phyloP scores from a whole-genome alignment of 345 rosid genomes.

The Eucalyptus pauciflora region DNA sequence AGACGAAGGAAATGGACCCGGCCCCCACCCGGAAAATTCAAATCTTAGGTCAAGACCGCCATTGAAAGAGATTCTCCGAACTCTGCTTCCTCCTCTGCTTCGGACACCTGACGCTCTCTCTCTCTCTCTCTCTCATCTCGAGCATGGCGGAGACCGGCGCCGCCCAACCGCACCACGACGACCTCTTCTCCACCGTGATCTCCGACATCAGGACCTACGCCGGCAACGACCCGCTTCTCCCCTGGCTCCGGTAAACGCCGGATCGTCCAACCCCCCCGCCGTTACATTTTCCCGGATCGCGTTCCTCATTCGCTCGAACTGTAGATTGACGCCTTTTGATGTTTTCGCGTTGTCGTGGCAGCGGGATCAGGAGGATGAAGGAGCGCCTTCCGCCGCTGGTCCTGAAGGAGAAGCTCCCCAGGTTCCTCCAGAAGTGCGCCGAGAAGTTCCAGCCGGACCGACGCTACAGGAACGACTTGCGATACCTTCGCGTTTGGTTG shows the following conservation, averaged over 20 bases:
- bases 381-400: slow-evolving; percentile 38
- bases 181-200: slow-evolving; percentile 52
- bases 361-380: slow-evolving; percentile 65
- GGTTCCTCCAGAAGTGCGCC: slow-evolving; percentile 78
- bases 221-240: slow-evolving; percentile 79
- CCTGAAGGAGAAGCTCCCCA: slow-evolving; percentile 70
- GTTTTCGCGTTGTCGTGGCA: background rate
- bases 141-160: background rate
- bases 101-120: background rate
- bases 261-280: background rate
- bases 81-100: background rate
- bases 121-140: background rate
- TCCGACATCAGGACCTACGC: slow-evolving; percentile 73
- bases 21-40: background rate
- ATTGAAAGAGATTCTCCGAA: background rate
- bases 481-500: slow-evolving; percentile 88
- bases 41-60: background rate
- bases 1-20: background rate
- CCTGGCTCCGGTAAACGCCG: slow-evolving; percentile 73
- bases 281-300: background rate
- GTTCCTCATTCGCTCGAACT: background rate
- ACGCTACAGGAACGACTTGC: slow-evolving; percentile 64
- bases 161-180: slow-evolving; percentile 13
- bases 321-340: background rate
- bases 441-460: slow-evolving; percentile 65